These are phyloP conservation scores for Cercophora sp. DNA, from an alignment of 495 filamentous ascomycete species.

Conservation along the genomic window DNA sequence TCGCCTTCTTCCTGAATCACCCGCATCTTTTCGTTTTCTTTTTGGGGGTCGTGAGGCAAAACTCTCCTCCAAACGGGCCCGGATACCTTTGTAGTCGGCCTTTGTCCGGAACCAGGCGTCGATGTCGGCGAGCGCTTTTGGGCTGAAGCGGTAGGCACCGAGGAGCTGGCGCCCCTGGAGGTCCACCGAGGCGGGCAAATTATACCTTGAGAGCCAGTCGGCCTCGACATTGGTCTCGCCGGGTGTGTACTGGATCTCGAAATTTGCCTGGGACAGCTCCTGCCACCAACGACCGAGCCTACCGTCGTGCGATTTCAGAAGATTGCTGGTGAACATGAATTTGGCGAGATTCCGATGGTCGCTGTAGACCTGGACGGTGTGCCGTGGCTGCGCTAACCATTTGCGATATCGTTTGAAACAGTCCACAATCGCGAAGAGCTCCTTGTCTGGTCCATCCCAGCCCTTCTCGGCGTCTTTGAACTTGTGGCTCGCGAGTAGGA, in stretches of 20 bases:
- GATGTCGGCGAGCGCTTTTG: background rate
- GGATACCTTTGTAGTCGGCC: background rate
- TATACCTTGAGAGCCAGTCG: background rate
- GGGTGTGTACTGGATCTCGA: background rate
- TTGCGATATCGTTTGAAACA: too few relatives aligned
- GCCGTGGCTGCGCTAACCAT: too few relatives aligned
- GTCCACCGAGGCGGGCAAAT: background rate
- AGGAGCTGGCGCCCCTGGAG: background rate
- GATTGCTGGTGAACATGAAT: background rate
- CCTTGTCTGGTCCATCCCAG: too few relatives aligned
- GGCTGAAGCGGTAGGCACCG: background rate
- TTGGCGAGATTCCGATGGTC: background rate
- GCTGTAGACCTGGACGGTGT: background rate
- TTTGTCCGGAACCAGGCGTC: background rate
- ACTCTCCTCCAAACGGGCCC: background rate
- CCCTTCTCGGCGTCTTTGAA: too few relatives aligned
- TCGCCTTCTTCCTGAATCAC: too few relatives aligned
- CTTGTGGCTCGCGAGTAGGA: background rate
- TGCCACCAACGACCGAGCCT: background rate
- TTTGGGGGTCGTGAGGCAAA: background rate
- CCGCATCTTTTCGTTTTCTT: background rate
- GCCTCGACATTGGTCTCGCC: background rate
- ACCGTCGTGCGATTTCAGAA: background rate
- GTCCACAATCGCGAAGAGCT: too few relatives aligned
- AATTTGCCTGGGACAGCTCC: background rate